These are phyloP conservation scores for Kazachstania africana DNA, from an alignment of 805 yeast species.

Conservation along the genomic window DNA sequence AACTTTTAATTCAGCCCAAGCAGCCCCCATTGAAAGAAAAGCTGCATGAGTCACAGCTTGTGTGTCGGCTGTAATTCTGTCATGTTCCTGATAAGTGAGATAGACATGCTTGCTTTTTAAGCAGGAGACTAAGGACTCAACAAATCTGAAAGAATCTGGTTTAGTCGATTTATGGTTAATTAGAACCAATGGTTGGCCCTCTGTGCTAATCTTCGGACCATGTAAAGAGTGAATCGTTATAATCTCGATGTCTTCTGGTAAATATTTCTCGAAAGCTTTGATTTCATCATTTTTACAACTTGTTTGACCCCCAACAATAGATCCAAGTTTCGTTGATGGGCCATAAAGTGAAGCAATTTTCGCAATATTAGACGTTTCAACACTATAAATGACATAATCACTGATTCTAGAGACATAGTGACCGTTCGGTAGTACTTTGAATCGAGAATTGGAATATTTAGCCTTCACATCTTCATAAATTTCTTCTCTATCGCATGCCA, in stretches of 20 bases:
- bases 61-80: conserved; percentile 91
- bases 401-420: conserved; percentile 69
- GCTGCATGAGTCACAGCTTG: conserved; percentile 99
- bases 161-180: conserved; percentile 57
- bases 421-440: conserved; percentile 63
- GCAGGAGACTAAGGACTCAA: conserved; percentile 55
- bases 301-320: conserved; percentile 96
- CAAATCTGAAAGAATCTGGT: conserved; percentile 44
- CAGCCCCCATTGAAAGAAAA: conserved; percentile 90
- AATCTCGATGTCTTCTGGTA: conserved; percentile 74
- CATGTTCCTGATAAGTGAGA: conserved; percentile 80
- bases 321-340: conserved; percentile 76
- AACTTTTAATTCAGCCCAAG: conserved; percentile 74
- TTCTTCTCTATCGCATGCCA: conserved; percentile 79
- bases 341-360: conserved; percentile 68
- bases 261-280: conserved; percentile 60
- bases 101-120: conserved; percentile 67
- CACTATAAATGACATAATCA: conserved; percentile 81
- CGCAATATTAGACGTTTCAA: conserved; percentile 79
- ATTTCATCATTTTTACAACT: conserved; percentile 91
- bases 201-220: conserved; percentile 82
- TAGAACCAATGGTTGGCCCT: conserved; percentile 86
- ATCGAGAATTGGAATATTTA: conserved; percentile 31
- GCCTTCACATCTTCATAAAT: conserved; percentile 34
- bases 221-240: conserved; percentile 85